phyloP scores from a whole-genome alignment of 2,329 filamentous ascomycete species.

The Emmonsiellopsis sp. region DNA sequence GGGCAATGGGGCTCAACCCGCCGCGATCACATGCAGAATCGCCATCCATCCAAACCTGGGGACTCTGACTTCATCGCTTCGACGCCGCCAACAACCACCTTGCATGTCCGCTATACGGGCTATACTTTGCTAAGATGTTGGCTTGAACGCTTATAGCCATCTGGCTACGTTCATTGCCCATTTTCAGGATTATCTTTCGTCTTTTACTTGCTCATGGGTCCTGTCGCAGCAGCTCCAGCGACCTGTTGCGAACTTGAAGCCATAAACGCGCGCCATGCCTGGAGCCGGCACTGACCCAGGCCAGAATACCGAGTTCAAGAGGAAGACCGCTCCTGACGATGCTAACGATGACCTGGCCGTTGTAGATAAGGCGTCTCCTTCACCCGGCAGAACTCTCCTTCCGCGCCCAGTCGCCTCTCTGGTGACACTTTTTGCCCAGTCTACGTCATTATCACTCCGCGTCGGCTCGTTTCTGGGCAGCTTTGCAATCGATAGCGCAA shows the following conservation, averaged over 20 bases:
- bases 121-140: too few species aligned
- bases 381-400: constrained; percentile 25
- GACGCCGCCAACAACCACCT: too few species aligned
- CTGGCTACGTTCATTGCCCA: neutral
- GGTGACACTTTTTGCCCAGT: constrained; percentile 35
- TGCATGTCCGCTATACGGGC: too few species aligned
- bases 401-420: constrained; percentile 34
- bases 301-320: neutral
- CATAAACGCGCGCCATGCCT: neutral
- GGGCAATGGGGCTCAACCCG: too few species aligned
- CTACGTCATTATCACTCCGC: constrained; percentile 36
- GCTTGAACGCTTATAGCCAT: neutral
- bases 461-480: constrained; percentile 35
- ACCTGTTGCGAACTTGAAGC: neutral
- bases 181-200: neutral
- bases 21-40: too few species aligned
- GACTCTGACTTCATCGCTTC: too few species aligned
- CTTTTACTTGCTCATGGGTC: neutral
- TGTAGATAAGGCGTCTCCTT: neutral
- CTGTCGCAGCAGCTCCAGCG: neutral
- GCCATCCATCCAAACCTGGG: too few species aligned
- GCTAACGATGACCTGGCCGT: neutral
- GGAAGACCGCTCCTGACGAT: neutral
- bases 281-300: neutral
- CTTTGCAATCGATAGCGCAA: constrained; percentile 34